Percentiles rank a stretch among this genome's conserved stretches.
Conservation (phyloP, 2,329 filamentous ascomycete genomes). For the Alternaria sp. region DNA sequence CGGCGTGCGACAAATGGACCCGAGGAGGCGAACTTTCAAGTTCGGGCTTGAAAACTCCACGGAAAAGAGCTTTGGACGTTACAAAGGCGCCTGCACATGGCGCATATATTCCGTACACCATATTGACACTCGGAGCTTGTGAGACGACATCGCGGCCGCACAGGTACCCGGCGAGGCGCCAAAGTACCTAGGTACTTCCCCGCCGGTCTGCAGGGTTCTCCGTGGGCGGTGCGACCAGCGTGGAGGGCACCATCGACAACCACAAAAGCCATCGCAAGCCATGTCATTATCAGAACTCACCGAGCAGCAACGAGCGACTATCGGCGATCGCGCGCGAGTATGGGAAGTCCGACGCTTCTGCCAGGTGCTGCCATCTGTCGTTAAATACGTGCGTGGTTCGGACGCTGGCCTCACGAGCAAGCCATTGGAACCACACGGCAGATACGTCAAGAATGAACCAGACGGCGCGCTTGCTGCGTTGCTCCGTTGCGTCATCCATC, state of each 20-base stretch:
- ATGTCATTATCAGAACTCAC: conserved; percentile 10
- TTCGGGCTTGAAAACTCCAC: not conserved
- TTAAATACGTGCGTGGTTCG: conserved; percentile 3
- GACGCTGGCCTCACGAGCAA: not conserved
- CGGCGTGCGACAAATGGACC: not conserved
- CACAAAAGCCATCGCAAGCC: not conserved
- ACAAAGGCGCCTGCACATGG: not conserved
- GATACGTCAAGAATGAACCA: not conserved
- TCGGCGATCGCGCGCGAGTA: conserved; percentile 8
- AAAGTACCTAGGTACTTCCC: not conserved
- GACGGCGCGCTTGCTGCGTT: conserved; percentile 11
- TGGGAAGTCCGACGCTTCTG: conserved; percentile 14
- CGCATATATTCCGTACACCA: not conserved
- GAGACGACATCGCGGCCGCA: not conserved
- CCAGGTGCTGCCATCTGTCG: conserved; percentile 9
- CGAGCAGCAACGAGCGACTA: conserved; percentile 9
- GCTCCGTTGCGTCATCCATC: conserved; percentile 9
- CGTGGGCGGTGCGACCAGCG: not conserved
- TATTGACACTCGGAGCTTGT: not conserved
- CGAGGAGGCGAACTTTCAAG: not conserved
- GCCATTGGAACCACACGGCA: not conserved
- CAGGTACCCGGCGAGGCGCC: not conserved
- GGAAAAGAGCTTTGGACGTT: not conserved
- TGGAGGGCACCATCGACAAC: not conserved
- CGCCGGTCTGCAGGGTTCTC: not conserved